Conservation (phyloP, 352 stramenopile genomes). For the Globisporangium uncinulatum region DNA sequence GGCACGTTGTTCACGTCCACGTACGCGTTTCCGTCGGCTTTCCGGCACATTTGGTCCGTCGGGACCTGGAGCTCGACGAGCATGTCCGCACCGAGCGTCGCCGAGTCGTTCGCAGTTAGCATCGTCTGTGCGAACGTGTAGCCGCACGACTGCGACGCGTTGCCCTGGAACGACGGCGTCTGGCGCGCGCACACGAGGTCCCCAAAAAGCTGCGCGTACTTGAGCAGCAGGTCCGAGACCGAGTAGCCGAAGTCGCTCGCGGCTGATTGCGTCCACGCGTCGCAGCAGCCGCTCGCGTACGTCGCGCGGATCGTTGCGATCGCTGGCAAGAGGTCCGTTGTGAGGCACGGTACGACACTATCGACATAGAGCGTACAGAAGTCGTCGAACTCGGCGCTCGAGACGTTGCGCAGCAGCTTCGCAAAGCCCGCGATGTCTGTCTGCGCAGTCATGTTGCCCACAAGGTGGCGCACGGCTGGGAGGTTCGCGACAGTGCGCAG, state of each 20-base stretch:
- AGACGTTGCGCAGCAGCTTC: conserved; percentile 22
- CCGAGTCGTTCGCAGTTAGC: conserved; percentile 19
- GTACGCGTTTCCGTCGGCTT: conserved; percentile 43
- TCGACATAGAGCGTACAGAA: conserved; percentile 47
- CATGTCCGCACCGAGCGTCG: conserved; percentile 29
- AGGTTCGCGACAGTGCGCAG: conserved; percentile 29
- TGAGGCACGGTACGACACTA: conserved; percentile 42
- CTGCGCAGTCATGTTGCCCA: conserved; percentile 30
- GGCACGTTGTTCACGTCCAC: conserved; percentile 27
- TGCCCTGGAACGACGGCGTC: conserved; percentile 29
- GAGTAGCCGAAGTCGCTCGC: conserved; percentile 48
- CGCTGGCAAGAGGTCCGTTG: conserved; percentile 42
- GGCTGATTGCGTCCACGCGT: conserved; percentile 34
- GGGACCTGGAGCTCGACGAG: conserved; percentile 44
- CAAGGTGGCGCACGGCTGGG: conserved; percentile 33
- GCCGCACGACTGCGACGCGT: conserved; percentile 42
- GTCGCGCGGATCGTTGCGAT: conserved; percentile 43
- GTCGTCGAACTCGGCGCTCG: conserved; percentile 32
- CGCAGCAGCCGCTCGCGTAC: conserved; percentile 44
- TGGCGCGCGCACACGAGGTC: conserved; percentile 49
- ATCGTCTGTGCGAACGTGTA: conserved; percentile 41
- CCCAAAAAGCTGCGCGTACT: conserved; percentile 44
- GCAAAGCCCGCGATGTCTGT: conserved; percentile 21
- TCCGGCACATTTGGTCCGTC: conserved; percentile 42
- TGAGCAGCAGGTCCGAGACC: conserved; percentile 50